A percentile compares a stretch with the other conserved stretches of the same genome.
Evolutionary conservation across 2,329 filamentous ascomycete species (phyloP).

Genomic region (Hymenoscyphus occultus): DNA sequence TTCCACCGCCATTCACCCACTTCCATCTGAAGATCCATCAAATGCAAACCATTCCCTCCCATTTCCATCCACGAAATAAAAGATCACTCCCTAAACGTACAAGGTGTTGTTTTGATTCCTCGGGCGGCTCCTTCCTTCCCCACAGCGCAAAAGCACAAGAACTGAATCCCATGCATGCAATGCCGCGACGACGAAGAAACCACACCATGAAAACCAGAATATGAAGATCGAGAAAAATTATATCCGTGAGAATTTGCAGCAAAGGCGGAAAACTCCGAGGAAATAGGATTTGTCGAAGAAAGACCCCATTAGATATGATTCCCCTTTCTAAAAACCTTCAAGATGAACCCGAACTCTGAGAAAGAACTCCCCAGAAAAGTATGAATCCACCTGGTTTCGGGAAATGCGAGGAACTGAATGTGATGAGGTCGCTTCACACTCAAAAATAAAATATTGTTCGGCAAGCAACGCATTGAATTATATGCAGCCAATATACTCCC

Average conservation of each 20-base stretch:
- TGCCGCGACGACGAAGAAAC: too few species aligned
- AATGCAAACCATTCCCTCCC: background rate
- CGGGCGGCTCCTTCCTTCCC: too few species aligned
- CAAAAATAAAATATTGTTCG: background rate
- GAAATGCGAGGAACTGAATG: background rate
- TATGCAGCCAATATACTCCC: background rate
- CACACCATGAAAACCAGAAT: too few species aligned
- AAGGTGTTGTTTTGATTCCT: background rate
- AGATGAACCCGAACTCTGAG: background rate
- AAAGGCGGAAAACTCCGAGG: background rate
- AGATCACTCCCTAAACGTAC: background rate
- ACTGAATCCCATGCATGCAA: too few species aligned
- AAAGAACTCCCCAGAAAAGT: background rate
- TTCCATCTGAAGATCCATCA: too few species aligned
- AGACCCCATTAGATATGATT: background rate
- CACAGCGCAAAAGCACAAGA: too few species aligned
- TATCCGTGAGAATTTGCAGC: background rate
- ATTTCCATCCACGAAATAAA: background rate
- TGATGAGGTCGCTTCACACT: background rate
- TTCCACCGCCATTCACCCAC: too few species aligned
- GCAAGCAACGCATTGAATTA: background rate
- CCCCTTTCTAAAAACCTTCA: background rate
- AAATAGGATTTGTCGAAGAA: background rate
- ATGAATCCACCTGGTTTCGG: background rate
- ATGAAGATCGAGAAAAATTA: too few species aligned